Base-by-base conservation (phyloP, 2,329 filamentous ascomycete species). In the Cladorrhinum sp. region DNA sequence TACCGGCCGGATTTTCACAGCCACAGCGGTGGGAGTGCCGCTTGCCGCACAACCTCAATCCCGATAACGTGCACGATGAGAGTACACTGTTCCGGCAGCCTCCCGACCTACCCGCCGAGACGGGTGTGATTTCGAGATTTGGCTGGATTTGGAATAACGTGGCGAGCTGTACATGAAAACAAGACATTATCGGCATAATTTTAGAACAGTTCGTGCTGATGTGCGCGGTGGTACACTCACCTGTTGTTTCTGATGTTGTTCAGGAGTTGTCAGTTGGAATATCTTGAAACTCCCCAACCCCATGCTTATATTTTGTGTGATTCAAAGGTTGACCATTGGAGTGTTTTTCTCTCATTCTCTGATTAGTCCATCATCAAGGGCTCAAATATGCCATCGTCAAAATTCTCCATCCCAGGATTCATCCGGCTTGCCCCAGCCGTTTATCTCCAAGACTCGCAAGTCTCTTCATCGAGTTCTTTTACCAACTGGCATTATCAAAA, bases 341-440 rank as follows among this genome's bases (percentile, higher is more conserved):
- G 10, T 12, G 36, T 4, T 42, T 50, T 50, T n/a, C 2, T 50
- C 9, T 10, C 46, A 16, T 46, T 46, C 21, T 8, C 36, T 42
- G 6, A 46, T 14, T 20, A 3, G 16, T 16, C 42, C 3, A 46
- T 46, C 8, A 52, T 9, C 55, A 61, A 55, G 55, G 58, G 58
- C 2, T 58, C 48, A 18, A 9, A 42, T 20, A 30, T 52, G 50
- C n/a, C 42, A 16, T 18, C 42, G 3, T 18, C 42, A 7, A 55
- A 56, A 20, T 48, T 64, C 82, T 80, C 54, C 79, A 51, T 68
- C 21, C 62, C 62, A 16, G 69, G 69, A 28, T 79, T 79, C 66
- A 63, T 61, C 20, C 69, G 69, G 56, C 69, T 80, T 16, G 73
- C 71, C 9, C 68, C 71, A 3, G 73, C 74, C 1, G 69, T 78